Percentiles rank a stretch among this genome's conserved stretches.
phyloP scores from a whole-genome alignment of 2,329 filamentous ascomycete genomes.

The Hypoxylon sp. region DNA sequence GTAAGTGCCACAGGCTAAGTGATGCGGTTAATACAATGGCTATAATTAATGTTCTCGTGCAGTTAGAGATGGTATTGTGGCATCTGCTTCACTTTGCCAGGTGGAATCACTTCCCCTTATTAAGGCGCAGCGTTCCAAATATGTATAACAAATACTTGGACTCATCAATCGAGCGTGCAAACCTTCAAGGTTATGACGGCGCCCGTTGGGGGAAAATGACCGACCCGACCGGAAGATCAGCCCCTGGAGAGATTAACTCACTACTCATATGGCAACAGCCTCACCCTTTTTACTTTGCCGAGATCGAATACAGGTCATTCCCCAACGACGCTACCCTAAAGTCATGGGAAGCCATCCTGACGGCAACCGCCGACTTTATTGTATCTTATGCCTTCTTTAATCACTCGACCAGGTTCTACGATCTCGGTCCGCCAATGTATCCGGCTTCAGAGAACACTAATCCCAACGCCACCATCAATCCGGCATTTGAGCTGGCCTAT shows the following conservation, averaged over 20 bases:
- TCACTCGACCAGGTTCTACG: conserved; percentile 62
- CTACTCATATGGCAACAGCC: conserved; percentile 73
- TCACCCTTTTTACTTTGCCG: conserved; percentile 70
- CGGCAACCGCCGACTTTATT: conserved; percentile 69
- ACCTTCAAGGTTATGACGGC: conserved; percentile 57
- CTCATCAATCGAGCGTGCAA: conserved; percentile 54
- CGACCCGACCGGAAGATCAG: conserved; percentile 65
- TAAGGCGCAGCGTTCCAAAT: conserved; percentile 58
- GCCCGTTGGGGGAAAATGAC: conserved; percentile 67
- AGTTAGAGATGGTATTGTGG: conserved; percentile 67
- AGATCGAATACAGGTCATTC: conserved; percentile 63
- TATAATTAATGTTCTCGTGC: too few relatives aligned
- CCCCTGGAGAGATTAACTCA: conserved; percentile 70
- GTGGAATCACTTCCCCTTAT: conserved; percentile 60
- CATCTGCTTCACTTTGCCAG: conserved; percentile 63
- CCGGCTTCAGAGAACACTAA: conserved; percentile 67
- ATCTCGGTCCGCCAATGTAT: conserved; percentile 60
- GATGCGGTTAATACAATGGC: too few relatives aligned
- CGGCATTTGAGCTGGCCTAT: conserved; percentile 70
- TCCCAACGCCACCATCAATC: conserved; percentile 67
- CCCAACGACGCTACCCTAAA: conserved; percentile 57
- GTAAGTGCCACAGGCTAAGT: conserved; percentile 40
- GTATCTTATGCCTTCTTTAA: conserved; percentile 68
- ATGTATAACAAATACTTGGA: conserved; percentile 61
- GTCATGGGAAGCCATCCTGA: conserved; percentile 66